Base-by-base conservation (phyloP, 495 filamentous ascomycete species). In the Trichoderma gamsii region DNA sequence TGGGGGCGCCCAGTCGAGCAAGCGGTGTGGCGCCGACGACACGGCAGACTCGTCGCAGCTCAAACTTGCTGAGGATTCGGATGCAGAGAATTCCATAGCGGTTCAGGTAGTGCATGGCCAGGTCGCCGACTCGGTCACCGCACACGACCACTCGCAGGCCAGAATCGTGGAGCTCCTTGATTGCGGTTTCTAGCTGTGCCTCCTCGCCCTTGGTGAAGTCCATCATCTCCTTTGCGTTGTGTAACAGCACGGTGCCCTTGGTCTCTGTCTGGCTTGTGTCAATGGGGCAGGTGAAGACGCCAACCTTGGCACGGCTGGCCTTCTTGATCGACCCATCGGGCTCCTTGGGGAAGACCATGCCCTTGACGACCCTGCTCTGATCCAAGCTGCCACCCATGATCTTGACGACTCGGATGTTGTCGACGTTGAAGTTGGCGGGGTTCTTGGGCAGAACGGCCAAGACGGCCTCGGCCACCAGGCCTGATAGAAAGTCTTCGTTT, bases 171-270 rank as follows among this genome's bases (percentile, higher is more conserved):
- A 99, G 83, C 77, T 97, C 95, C 84, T 98, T 98, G 80, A 99
- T 90, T 66, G 88, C 85, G 41, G 86, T 81, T 80, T 98, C 96
- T 32, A 99, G 86, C 73, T 96, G 95, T 65, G 81, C 82, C 78
- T 99, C 96, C 79, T 99, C 96, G 35, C 95, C 96, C 81, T 95
- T 96, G 66, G 92, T 96, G 82, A 97, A 99, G 76, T 98, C 89
- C 68, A 97, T 82, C 92, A 99, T 97, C 80, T 99, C 96, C 81
- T 97, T 91, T 38, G 94, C 93, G 74, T 97, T 98, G 79, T 98
- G 92, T 70, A 99, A 76, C 46, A 99, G 82, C n/a, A 99, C 96
- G 18, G 96, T 99, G n/a, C 96, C 96, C 83, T 99, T 99, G 72
- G 96, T 99, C 80, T 99, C 96, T 35, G 96, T 99, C 84, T 97